A percentile compares a stretch with the other conserved stretches of the same genome.
phyloP scores from a whole-genome alignment of 805 yeast species.

The Yamadazyma laniorum region DNA sequence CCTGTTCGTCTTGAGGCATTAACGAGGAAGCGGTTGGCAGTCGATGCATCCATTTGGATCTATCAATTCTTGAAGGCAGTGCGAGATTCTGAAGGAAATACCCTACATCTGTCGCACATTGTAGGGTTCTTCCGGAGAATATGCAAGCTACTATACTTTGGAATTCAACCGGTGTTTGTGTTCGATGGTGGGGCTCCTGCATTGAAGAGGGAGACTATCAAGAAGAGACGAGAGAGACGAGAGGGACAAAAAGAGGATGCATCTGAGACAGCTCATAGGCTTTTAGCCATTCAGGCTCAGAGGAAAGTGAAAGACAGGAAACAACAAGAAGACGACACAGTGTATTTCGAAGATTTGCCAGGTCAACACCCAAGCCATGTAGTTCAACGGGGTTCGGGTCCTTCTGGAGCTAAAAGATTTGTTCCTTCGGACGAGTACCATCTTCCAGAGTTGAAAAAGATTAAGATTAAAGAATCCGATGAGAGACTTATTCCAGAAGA shows the following conservation, averaged over 20 bases:
- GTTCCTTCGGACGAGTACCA: slow-evolving; percentile 78
- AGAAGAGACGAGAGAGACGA: slow-evolving; percentile 66
- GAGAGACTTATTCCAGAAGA: slow-evolving; percentile 70
- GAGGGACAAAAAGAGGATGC: slow-evolving; percentile 73
- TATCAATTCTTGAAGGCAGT: slow-evolving; percentile 96
- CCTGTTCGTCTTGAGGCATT: slow-evolving; percentile 89
- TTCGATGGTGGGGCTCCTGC: slow-evolving; percentile 95
- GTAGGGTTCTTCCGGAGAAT: slow-evolving; percentile 95
- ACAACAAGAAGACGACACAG: slow-evolving; percentile 33
- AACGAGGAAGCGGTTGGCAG: slow-evolving; percentile 76
- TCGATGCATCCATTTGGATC: slow-evolving; percentile 98
- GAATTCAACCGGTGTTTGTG: slow-evolving; percentile 84
- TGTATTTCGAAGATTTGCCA: slow-evolving; percentile 18
- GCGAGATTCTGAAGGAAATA: slow-evolving; percentile 78
- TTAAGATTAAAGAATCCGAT: slow-evolving; percentile 56
- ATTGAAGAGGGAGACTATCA: slow-evolving; percentile 75
- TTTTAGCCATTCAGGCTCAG: slow-evolving; percentile 79
- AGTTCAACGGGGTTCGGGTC: neutral
- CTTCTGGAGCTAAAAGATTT: slow-evolving; percentile 25
- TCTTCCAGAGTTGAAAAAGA: slow-evolving; percentile 65
- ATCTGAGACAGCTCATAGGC: slow-evolving; percentile 69
- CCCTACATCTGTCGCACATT: slow-evolving; percentile 76
- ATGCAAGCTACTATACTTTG: slow-evolving; percentile 84
- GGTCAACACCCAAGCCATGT: slow-evolving; percentile 10
- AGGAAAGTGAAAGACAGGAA: slow-evolving; percentile 22